Evolutionary conservation across 805 yeast genomes (phyloP).

Genomic region (Schwanniomyces vanrijiae): DNA sequence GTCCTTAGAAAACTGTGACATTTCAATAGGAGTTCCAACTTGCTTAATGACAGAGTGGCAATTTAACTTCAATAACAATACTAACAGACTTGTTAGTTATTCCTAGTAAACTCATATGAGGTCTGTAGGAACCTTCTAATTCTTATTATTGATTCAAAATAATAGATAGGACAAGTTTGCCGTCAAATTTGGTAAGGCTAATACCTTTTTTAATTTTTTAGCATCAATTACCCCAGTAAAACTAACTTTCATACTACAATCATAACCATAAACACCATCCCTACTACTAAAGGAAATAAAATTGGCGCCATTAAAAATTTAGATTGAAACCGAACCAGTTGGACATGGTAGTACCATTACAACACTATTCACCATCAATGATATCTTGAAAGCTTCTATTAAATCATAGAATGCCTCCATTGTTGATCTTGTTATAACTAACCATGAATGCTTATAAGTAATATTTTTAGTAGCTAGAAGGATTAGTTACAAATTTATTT

Average conservation of each 20-base stretch:
- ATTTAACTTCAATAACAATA: conserved; percentile 27
- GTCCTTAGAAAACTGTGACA: conserved; percentile 29
- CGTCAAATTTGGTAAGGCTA: conserved; percentile 22
- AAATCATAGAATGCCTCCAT: conserved; percentile 28
- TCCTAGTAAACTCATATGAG: conserved; percentile 29
- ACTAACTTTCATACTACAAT: too few species aligned
- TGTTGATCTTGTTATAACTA: conserved; percentile 31
- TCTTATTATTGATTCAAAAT: conserved; percentile 32
- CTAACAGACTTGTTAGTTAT: conserved; percentile 23
- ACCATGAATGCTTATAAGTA: conserved; percentile 33
- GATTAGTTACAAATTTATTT: conserved; percentile 34
- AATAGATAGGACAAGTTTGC: conserved; percentile 27
- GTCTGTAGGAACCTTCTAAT: conserved; percentile 30
- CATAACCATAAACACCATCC: conserved; percentile 24
- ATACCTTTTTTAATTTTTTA: conserved; percentile 23
- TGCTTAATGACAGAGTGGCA: conserved; percentile 32
- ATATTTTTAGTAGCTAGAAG: conserved; percentile 30
- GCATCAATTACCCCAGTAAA: conserved; percentile 20
- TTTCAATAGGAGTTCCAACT: conserved; percentile 32
- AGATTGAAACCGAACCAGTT: conserved; percentile 33
- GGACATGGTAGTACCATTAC: conserved; percentile 34
- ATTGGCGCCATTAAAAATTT: conserved; percentile 18
- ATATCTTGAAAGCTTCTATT: conserved; percentile 21
- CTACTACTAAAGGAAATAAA: conserved; percentile 20
- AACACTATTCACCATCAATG: conserved; percentile 29